Evolutionary conservation across 2,329 filamentous ascomycete species (phyloP).

Genomic region (Botrytis tulipae): DNA sequence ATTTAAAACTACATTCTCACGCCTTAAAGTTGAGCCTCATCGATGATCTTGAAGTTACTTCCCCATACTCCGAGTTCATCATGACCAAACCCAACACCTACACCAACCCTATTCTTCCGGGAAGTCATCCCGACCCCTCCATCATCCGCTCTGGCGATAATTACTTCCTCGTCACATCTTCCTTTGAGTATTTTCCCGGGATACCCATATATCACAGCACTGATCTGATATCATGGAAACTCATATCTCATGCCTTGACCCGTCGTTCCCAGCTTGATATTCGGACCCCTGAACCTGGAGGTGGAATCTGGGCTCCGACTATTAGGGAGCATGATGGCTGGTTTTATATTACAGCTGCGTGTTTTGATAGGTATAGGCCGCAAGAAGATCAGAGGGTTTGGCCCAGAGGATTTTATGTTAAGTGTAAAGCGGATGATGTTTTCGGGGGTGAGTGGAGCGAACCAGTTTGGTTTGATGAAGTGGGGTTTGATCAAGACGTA

Average conservation of each 20-base stretch:
- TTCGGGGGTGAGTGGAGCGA: slow-evolving; percentile 14
- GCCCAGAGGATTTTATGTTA: slow-evolving; percentile 14
- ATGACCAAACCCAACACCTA: slow-evolving; percentile 35
- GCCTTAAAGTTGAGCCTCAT: not conserved
- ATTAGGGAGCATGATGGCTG: slow-evolving; percentile 44
- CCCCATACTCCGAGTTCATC: not conserved
- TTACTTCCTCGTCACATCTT: slow-evolving; percentile 17
- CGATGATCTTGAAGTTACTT: not conserved
- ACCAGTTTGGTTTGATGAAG: slow-evolving; percentile 19
- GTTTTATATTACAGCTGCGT: slow-evolving; percentile 47
- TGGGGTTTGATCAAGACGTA: slow-evolving; percentile 19
- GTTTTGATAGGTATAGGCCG: slow-evolving; percentile 36
- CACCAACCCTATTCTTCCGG: slow-evolving; percentile 46
- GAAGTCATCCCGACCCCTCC: slow-evolving; percentile 44
- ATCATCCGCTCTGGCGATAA: slow-evolving; percentile 8
- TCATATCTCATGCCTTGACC: slow-evolving; percentile 43
- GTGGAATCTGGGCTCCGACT: slow-evolving; percentile 50
- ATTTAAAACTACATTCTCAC: not conserved
- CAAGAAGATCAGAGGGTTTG: slow-evolving; percentile 13
- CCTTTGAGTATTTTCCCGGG: slow-evolving; percentile 13
- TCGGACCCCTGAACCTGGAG: slow-evolving; percentile 37
- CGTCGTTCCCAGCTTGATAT: slow-evolving; percentile 43
- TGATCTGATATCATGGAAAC: slow-evolving; percentile 51
- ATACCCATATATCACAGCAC: slow-evolving; percentile 30
- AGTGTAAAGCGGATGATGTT: slow-evolving; percentile 13